Conservation (phyloP, 352 stramenopile genomes). For the Globisporangium spiculum region DNA sequence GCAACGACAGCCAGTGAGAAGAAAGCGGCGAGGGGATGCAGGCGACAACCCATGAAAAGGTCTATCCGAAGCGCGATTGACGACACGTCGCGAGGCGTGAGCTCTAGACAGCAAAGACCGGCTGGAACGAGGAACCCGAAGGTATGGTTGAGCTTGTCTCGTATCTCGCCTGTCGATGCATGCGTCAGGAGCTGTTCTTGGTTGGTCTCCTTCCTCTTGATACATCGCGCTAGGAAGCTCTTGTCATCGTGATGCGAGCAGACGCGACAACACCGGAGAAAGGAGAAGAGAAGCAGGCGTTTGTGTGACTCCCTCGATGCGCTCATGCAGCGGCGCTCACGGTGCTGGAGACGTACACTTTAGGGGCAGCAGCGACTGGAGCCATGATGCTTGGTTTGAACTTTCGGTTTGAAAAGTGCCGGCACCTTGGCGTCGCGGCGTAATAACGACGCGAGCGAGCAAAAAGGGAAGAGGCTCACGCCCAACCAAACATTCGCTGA, state of each 20-base stretch:
- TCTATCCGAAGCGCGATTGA: conserved; percentile 16
- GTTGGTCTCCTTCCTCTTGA: conserved; percentile 8
- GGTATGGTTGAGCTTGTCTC: neutral
- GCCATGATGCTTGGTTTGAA: conserved; percentile 73
- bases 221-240: neutral
- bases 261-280: neutral
- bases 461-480: neutral
- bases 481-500: conserved; percentile 8
- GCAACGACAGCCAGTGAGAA: neutral
- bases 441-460: neutral
- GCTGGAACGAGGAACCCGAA: neutral
- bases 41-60: conserved; percentile 50
- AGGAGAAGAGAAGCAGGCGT: neutral
- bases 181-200: conserved; percentile 1
- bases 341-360: conserved; percentile 68
- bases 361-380: conserved; percentile 57
- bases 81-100: conserved; percentile 8
- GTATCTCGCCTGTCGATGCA: neutral
- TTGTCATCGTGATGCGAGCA: neutral
- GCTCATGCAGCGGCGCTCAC: neutral
- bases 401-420: conserved; percentile 90
- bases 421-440: neutral
- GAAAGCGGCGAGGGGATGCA: conserved; percentile 17
- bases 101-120: conserved; percentile 1
- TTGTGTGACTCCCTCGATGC: neutral